A percentile compares a stretch with the other conserved stretches of the same genome.
Evolutionary conservation across 768 basidiomycete genomes (phyloP).

Genomic region (Xerocomus potaroensis): DNA sequence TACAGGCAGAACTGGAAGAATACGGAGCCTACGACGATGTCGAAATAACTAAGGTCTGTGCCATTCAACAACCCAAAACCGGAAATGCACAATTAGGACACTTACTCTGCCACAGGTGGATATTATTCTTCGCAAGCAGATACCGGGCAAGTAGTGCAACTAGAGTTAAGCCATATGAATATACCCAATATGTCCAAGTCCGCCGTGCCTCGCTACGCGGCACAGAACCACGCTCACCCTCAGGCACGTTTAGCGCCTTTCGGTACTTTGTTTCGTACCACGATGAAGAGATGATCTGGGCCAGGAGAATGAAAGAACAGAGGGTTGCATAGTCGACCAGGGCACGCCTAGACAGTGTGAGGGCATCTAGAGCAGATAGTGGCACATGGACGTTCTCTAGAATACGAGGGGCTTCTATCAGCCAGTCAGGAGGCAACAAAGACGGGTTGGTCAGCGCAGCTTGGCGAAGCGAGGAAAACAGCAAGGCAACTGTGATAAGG

Average conservation of each 20-base stretch:
- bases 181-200: constrained; percentile 59
- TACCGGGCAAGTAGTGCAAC: constrained; percentile 48
- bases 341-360: constrained; percentile 66
- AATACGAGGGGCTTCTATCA: constrained; percentile 66
- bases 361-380: constrained; percentile 47
- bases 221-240: constrained; percentile 71
- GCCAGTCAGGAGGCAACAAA: constrained; percentile 62
- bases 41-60: constrained; percentile 74
- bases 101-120: constrained; percentile 72
- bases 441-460: constrained; percentile 24
- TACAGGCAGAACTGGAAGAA: constrained; percentile 94
- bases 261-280: constrained; percentile 59
- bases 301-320: constrained; percentile 72
- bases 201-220: constrained; percentile 68
- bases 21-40: constrained; percentile 64
- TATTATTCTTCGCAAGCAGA: constrained; percentile 36
- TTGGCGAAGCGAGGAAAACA: constrained; percentile 49
- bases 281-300: constrained; percentile 76
- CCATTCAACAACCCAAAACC: constrained; percentile 4
- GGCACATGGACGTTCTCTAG: constrained; percentile 41
- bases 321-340: constrained; percentile 77
- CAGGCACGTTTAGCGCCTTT: constrained; percentile 40
- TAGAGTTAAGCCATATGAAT: constrained; percentile 52
- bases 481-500: constrained; percentile 66
- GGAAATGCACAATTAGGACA: constrained; percentile 8